Evolutionary conservation across 169 alveolate species (phyloP).

Genomic region (Cryptosporidium baileyi): DNA sequence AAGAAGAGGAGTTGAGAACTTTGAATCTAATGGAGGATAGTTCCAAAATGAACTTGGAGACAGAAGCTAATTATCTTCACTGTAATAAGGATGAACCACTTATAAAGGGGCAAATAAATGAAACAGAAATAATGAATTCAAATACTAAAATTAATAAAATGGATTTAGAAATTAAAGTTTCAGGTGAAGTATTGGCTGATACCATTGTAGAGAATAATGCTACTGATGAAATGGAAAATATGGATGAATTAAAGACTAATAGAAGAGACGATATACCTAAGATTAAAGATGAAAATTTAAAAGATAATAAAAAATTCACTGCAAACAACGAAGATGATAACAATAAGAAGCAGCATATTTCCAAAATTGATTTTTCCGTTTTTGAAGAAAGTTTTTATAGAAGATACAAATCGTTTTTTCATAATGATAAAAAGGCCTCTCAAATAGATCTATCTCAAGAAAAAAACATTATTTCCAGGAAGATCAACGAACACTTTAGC

Average conservation of each 20-base stretch:
- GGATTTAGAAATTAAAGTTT: background rate
- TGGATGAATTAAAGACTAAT: background rate
- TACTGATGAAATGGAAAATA: background rate
- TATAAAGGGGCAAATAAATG: constrained; percentile 12
- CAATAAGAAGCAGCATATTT: background rate
- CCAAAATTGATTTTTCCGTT: constrained; percentile 44
- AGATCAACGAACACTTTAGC: constrained; percentile 59
- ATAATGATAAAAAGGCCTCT: constrained; percentile 2
- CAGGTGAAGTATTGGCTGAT: background rate
- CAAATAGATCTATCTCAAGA: constrained; percentile 43
- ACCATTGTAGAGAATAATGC: background rate
- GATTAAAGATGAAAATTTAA: background rate
- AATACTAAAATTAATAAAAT: background rate
- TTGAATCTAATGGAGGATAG: background rate
- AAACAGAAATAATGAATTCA: background rate
- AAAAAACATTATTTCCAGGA: background rate
- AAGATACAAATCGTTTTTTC: constrained; percentile 34
- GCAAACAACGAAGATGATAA: background rate
- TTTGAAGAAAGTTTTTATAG: constrained; percentile 62
- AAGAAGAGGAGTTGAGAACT: background rate
- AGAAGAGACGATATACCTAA: background rate
- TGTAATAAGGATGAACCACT: constrained; percentile 8
- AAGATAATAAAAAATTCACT: background rate
- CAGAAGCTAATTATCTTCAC: background rate
- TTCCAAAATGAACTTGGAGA: constrained; percentile 6